Conservation (phyloP, 208 protist genomes). For the Zelonia costaricensis region DNA sequence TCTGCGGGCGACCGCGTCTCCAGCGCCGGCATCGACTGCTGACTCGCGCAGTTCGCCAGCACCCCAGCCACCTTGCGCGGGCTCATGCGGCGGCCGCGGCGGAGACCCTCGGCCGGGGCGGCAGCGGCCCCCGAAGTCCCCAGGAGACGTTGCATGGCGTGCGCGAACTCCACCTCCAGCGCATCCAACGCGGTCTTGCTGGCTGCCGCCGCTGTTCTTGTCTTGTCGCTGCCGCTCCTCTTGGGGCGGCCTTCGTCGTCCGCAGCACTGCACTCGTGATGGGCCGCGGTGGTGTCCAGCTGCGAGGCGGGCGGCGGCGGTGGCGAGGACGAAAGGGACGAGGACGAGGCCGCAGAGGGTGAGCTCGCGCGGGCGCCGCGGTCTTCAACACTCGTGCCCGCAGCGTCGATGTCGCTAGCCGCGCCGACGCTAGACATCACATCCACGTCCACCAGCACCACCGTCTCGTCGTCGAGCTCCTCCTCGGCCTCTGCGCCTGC, state of each 20-base stretch:
- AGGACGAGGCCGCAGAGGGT: background rate
- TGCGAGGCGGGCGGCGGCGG: too few species aligned
- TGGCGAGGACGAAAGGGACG: too few species aligned
- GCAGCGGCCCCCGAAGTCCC: slow-evolving; percentile 27
- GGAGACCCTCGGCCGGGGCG: slow-evolving; percentile 68
- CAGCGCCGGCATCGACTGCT: background rate
- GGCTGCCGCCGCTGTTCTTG: background rate
- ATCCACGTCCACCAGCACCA: background rate
- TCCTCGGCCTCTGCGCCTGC: too few species aligned
- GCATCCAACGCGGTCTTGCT: background rate
- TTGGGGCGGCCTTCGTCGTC: too few species aligned
- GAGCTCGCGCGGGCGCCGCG: too few species aligned
- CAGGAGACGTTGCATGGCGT: slow-evolving; percentile 32
- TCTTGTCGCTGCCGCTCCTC: background rate
- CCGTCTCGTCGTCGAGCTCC: background rate
- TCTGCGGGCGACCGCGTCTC: background rate
- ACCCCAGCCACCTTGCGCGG: slow-evolving; percentile 50
- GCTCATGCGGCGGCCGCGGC: slow-evolving; percentile 68
- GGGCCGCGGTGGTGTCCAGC: too few species aligned
- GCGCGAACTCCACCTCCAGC: slow-evolving; percentile 26
- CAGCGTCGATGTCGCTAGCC: slow-evolving; percentile 4
- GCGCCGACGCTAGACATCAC: background rate
- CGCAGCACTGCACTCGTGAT: too few species aligned
- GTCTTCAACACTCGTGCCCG: background rate
- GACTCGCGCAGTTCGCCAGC: slow-evolving; percentile 39